Evolutionary conservation across 2,329 filamentous ascomycete genomes (phyloP).

Genomic region (Fusarium chuoi): DNA sequence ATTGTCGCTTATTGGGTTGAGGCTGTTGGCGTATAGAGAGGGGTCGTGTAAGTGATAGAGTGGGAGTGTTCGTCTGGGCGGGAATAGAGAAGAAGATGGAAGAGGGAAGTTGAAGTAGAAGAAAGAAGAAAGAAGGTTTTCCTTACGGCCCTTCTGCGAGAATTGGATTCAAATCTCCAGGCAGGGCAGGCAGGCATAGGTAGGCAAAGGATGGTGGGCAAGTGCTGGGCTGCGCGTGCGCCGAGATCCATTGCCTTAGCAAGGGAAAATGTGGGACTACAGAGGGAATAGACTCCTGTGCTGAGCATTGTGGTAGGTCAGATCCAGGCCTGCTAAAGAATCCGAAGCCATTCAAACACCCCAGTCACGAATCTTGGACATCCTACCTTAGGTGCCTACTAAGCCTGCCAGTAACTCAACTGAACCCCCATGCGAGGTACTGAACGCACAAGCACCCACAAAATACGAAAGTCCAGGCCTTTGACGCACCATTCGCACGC

Average conservation of each 20-base stretch:
- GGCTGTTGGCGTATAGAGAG: not conserved
- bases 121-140: slow-evolving; percentile 36
- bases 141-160: slow-evolving; percentile 31
- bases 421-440: not conserved
- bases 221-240: slow-evolving; percentile 19
- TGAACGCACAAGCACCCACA: slow-evolving; percentile 23
- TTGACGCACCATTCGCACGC: slow-evolving; percentile 35
- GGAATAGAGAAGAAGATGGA: slow-evolving; percentile 21
- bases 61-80: not conserved
- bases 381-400: too few species aligned
- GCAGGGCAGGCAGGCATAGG: slow-evolving; percentile 22
- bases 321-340: slow-evolving; percentile 26
- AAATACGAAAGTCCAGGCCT: slow-evolving; percentile 33
- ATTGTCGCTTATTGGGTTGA: slow-evolving; percentile 5
- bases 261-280: slow-evolving; percentile 25
- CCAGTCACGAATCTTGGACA: slow-evolving; percentile 18
- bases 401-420: slow-evolving; percentile 8
- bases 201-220: slow-evolving; percentile 13
- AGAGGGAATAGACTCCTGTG: slow-evolving; percentile 8
- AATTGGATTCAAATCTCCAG: slow-evolving; percentile 29
- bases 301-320: slow-evolving; percentile 30
- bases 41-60: not conserved
- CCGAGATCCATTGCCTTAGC: slow-evolving; percentile 23
- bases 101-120: slow-evolving; percentile 17
- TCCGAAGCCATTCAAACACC: slow-evolving; percentile 15